Conservation (phyloP, 352 stramenopile genomes). For the Phytopythium cucurbitacearum region DNA sequence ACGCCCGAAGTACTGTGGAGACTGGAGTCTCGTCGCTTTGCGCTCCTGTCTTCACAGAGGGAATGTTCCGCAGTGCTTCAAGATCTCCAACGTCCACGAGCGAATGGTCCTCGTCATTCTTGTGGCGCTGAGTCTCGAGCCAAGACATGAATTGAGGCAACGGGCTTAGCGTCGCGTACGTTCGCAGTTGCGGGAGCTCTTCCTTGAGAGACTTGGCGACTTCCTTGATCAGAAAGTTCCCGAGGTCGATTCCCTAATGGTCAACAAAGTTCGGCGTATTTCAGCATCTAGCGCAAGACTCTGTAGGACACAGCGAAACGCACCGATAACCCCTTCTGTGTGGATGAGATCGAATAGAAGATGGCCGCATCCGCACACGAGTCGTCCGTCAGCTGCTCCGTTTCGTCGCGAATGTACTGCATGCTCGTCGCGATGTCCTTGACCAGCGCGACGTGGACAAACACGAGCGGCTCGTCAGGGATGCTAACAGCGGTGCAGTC, state of each 20-base stretch:
- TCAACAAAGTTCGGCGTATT: background rate
- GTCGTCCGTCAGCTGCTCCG: slow-evolving; percentile 54
- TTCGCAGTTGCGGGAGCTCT: slow-evolving; percentile 67
- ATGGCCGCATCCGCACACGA: slow-evolving; percentile 76
- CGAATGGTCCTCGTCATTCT: slow-evolving; percentile 16
- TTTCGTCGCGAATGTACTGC: slow-evolving; percentile 85
- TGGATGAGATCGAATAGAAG: slow-evolving; percentile 96
- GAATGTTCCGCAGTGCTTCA: slow-evolving; percentile 18
- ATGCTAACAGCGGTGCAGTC: slow-evolving; percentile 23
- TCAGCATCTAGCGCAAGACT: no score
- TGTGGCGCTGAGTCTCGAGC: slow-evolving; percentile 81
- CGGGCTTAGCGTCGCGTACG: slow-evolving; percentile 93
- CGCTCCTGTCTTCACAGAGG: slow-evolving; percentile 4
- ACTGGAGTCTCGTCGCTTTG: slow-evolving; percentile 17
- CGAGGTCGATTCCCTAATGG: slow-evolving; percentile 89
- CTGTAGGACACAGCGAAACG: background rate
- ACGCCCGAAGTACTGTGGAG: slow-evolving; percentile 26
- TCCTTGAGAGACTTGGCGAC: slow-evolving; percentile 81
- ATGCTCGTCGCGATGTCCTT: slow-evolving; percentile 89
- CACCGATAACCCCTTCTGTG: slow-evolving; percentile 87
- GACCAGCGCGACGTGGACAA: slow-evolving; percentile 93
- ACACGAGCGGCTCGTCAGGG: slow-evolving; percentile 91
- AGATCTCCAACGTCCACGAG: slow-evolving; percentile 33
- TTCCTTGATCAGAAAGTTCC: slow-evolving; percentile 96
- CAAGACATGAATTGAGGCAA: slow-evolving; percentile 92